Evolutionary conservation across 2,329 filamentous ascomycete genomes (phyloP).

Genomic region (Scedosporium minutisporum): DNA sequence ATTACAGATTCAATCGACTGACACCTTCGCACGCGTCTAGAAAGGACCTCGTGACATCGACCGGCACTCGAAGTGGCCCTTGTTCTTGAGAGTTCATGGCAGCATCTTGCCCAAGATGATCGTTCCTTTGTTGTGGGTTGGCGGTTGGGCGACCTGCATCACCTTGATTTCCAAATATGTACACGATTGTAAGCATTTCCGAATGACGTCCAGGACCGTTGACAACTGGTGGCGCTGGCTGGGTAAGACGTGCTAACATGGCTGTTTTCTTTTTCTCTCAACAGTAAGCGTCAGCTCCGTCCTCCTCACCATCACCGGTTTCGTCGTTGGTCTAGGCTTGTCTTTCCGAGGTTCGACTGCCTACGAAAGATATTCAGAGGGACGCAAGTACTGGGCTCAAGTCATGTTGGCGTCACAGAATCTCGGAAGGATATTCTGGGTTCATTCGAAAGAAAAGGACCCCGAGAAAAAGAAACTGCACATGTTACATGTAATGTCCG

Average conservation of each 20-base stretch:
- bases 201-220: too few relatives aligned
- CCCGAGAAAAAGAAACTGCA: slow-evolving; percentile 13
- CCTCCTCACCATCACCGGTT: slow-evolving; percentile 68
- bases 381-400: slow-evolving; percentile 52
- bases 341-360: slow-evolving; percentile 70
- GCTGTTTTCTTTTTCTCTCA: too few relatives aligned
- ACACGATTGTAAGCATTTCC: slow-evolving; percentile 4
- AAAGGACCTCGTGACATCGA: slow-evolving; percentile 18
- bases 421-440: slow-evolving; percentile 73
- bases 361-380: slow-evolving; percentile 63
- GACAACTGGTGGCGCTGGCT: too few relatives aligned
- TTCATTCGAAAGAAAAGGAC: slow-evolving; percentile 39
- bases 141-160: slow-evolving; percentile 55
- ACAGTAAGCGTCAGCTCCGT: slow-evolving; percentile 44
- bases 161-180: slow-evolving; percentile 41
- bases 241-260: too few relatives aligned
- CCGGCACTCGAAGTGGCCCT: slow-evolving; percentile 69
- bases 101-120: slow-evolving; percentile 67
- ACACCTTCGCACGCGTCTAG: too few relatives aligned
- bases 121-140: slow-evolving; percentile 54
- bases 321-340: slow-evolving; percentile 69
- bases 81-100: slow-evolving; percentile 66
- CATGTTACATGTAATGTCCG: slow-evolving; percentile 7
- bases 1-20: too few relatives aligned
- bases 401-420: slow-evolving; percentile 53